Conservation (phyloP, 768 basidiomycete genomes). For the Hygrophoropsis aurantiaca region DNA sequence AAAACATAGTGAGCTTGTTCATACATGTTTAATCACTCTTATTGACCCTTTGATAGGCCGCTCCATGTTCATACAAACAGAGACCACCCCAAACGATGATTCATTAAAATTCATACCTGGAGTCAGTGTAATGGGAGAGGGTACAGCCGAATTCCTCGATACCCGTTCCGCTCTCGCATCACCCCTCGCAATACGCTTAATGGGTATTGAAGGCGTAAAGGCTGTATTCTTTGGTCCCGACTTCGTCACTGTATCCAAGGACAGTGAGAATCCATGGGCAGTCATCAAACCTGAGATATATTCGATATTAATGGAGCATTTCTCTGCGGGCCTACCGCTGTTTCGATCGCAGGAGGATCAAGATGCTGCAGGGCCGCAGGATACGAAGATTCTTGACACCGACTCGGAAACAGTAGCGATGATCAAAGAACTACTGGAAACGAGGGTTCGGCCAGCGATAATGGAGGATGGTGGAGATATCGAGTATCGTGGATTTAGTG, state of each 20-base stretch:
- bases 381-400: slow-evolving; percentile 89
- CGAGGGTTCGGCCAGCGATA: slow-evolving; percentile 91
- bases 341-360: slow-evolving; percentile 83
- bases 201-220: slow-evolving; percentile 91
- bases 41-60: slow-evolving; percentile 45
- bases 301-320: slow-evolving; percentile 94
- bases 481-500: slow-evolving; percentile 89
- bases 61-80: slow-evolving; percentile 98
- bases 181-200: slow-evolving; percentile 90
- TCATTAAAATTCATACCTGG: slow-evolving; percentile 99
- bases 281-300: slow-evolving; percentile 97
- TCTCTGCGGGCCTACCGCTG: slow-evolving; percentile 85
- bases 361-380: slow-evolving; percentile 85
- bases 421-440: slow-evolving; percentile 97
- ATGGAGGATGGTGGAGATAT: slow-evolving; percentile 99
- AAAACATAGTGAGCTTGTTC: slow-evolving; percentile 30
- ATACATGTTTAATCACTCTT: not conserved
- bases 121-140: slow-evolving; percentile 79
- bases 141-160: slow-evolving; percentile 93
- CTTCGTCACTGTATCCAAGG: slow-evolving; percentile 95
- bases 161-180: slow-evolving; percentile 84
- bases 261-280: slow-evolving; percentile 80
- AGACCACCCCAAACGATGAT: slow-evolving; percentile 95
- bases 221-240: slow-evolving; percentile 95
- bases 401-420: slow-evolving; percentile 97